Evolutionary conservation across 345 rosid species (phyloP).

Genomic region (Trapa bicornis): DNA sequence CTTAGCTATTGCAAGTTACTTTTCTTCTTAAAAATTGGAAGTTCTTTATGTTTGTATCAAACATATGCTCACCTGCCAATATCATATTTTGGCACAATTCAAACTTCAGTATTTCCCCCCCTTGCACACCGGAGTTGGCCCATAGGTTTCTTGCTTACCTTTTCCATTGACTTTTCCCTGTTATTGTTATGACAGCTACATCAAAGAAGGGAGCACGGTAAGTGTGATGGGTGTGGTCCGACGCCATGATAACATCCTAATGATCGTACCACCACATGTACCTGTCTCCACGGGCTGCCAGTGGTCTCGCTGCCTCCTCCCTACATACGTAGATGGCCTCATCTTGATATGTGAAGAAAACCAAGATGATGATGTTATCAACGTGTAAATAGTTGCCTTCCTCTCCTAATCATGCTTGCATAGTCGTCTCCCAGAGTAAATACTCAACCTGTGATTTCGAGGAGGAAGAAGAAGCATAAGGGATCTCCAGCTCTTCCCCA

Average conservation of each 20-base stretch:
- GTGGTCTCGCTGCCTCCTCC: constrained; percentile 65
- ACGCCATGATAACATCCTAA: constrained; percentile 70
- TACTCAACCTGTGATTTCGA: not conserved
- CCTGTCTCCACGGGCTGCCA: constrained; percentile 67
- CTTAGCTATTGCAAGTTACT: too few species aligned
- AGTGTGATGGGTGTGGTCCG: constrained; percentile 89
- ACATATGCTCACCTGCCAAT: not conserved
- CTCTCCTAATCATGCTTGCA: not conserved
- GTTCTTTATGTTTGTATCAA: not conserved
- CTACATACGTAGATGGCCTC: constrained; percentile 67
- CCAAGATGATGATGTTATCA: constrained; percentile 59
- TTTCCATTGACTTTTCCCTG: not conserved
- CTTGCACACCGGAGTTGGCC: not conserved
- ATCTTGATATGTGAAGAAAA: constrained; percentile 62
- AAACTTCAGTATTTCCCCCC: not conserved
- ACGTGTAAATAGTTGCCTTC: constrained; percentile 39
- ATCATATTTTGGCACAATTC: not conserved
- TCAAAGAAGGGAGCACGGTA: constrained; percentile 92
- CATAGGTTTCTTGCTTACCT: not conserved
- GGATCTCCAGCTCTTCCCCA: not conserved
- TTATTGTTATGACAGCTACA: constrained; percentile 34
- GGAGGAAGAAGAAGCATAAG: constrained; percentile 3
- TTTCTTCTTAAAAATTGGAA: too few species aligned
- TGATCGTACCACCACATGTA: constrained; percentile 66
- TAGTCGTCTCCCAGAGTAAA: constrained; percentile 3